Conservation (phyloP, 2,329 filamentous ascomycete species). For the Monosporascus sp. region DNA sequence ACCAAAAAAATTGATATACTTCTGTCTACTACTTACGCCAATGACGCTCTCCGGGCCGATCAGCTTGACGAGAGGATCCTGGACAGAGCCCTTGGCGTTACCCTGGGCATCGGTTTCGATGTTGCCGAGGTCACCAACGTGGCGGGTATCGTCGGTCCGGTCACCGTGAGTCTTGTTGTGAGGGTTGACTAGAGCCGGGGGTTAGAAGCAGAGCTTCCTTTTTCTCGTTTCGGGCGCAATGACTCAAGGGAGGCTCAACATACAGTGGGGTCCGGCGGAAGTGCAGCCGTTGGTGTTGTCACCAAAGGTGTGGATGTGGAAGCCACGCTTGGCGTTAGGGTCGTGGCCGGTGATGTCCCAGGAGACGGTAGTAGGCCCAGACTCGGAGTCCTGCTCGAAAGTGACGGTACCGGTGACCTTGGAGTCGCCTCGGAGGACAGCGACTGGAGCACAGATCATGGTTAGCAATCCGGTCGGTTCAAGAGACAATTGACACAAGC, state of each 20-base stretch:
- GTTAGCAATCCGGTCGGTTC: slow-evolving; percentile 19
- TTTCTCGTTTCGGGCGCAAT: not conserved
- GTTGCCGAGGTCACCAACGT: slow-evolving; percentile 98
- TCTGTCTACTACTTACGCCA: slow-evolving; percentile 57
- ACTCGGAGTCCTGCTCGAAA: slow-evolving; percentile 89
- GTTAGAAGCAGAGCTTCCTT: slow-evolving; percentile 7
- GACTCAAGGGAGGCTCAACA: slow-evolving; percentile 29
- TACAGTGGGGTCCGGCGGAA: slow-evolving; percentile 95
- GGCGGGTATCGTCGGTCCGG: slow-evolving; percentile 74
- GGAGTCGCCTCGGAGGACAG: slow-evolving; percentile 95
- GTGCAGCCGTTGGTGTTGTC: slow-evolving; percentile 99
- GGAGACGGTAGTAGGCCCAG: slow-evolving; percentile 74
- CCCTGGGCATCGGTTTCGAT: slow-evolving; percentile 91
- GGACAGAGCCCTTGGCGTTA: slow-evolving; percentile 74
- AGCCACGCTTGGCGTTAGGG: slow-evolving; percentile 90
- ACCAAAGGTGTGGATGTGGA: slow-evolving; percentile 98
- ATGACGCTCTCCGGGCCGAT: slow-evolving; percentile 94
- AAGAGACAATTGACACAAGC: slow-evolving; percentile 10
- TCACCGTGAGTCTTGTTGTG: slow-evolving; percentile 87
- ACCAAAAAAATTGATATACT: not conserved
- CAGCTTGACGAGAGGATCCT: slow-evolving; percentile 85
- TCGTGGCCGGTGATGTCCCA: slow-evolving; percentile 94
- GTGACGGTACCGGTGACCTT: slow-evolving; percentile 89
- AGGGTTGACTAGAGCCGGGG: slow-evolving; percentile 72
- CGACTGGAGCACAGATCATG: slow-evolving; percentile 54